Evolutionary conservation across 371 early-diverging fungal species (phyloP), one percentile per base, ranked within the genome.

Genomic region (Blastocladiella emersonii): DNA sequence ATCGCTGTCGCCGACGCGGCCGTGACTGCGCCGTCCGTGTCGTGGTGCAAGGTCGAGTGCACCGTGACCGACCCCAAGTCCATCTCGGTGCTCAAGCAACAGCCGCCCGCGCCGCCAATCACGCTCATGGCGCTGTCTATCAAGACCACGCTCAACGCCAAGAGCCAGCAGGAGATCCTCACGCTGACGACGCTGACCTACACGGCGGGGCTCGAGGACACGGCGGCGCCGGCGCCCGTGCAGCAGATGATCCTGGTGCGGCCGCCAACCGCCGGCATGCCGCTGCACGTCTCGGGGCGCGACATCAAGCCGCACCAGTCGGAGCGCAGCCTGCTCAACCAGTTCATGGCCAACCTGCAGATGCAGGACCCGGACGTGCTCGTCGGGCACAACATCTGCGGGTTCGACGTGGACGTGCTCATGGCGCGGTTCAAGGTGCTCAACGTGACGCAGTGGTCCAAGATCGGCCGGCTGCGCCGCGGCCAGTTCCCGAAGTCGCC

Each of bases 311-410:
- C n/a, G 57, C 43, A 39, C 44, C 17, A 17, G 30, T 13, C 8
- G 13, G 85, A 82, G 44, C 62, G 72, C 0, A 61, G 68, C 19
- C 65, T 85, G 61, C 67, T 82, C 36, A 70, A 71, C 57, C 66
- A 65, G 39, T 48, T 77, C 25, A 61, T 73, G 67, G 91, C 92
- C 6, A 75, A 78, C 25, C 78, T 98, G 41, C 81, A 87, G 51
- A 70, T 76, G 44, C 56, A 70, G 23, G 98, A 98, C 68, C 98
- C 98, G 0, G 98, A 98, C 74, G 80, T 98, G 1, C 73, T 96
- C 61, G 88, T 95, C n/a, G 95, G 97, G 34, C 98, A 98, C 76
- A 96, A 97, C 69, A 88, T 96, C 75, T 76, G 89, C 61, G 93
- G 91, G 13, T 91, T 93, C 68, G 94, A 90, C 67, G 77, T 98